Base-by-base conservation (phyloP, 2,329 filamentous ascomycete species). In the Didymella glomerata region DNA sequence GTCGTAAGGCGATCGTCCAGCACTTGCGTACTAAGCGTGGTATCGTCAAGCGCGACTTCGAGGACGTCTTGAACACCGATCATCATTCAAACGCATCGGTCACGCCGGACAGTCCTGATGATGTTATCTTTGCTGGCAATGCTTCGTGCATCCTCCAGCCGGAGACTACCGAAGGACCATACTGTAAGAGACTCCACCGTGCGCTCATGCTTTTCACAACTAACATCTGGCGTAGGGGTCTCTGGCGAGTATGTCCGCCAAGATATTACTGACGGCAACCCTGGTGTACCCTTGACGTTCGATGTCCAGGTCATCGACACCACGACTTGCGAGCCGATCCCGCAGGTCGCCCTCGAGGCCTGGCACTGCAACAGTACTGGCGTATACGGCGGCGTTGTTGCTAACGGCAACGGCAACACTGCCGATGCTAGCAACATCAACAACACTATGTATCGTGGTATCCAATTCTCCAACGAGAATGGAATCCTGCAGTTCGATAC, bases 241-340 rank as follows among this genome's bases (percentile, higher is more conserved):
- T 53, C 74, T 18, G 83, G 82, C 40, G 82, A 85, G 66, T 77
- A 78, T 42, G 69, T 85, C 60, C 78, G 83, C 20, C 63, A 75
- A 27, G 73, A 85, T 63, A 70, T 85, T 24, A 76, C 72, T 9
- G 81, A 83, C 46, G 73, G 76, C 14, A 76, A 84, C 67, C 57
- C 62, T 4, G 83, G 83, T 46, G 72, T 85, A 38, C 76, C 78
- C 32, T 70, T 84, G 44, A 77, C 77, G 9, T 69, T 84, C 28
- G 82, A 84, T 64, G 76, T 82, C 58, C 83, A 84, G 68, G 72
- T 85, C 36, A 76, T 85, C 45, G 82, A 85, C 57, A 77, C 81
- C 25, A 72, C 76, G 22, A 84, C 82, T 4, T 85, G 83, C 70
- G 71, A 83, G 64, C 79, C 81, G 6, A 74, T 84, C 1, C 71